Evolutionary conservation across 208 protist species (phyloP).

Genomic region (Porcisia deanei): DNA sequence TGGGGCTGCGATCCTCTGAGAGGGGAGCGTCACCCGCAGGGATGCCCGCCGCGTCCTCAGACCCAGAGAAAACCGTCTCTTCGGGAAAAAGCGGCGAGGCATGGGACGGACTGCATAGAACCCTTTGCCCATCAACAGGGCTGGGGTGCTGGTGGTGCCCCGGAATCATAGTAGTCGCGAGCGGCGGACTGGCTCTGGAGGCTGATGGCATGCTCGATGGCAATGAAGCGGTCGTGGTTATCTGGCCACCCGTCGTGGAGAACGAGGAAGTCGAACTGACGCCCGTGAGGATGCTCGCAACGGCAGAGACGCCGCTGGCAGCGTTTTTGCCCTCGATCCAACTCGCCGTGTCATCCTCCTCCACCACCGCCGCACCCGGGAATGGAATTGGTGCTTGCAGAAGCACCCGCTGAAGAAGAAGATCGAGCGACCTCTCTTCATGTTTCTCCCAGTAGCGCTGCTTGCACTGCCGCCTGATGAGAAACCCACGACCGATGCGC

Average conservation of each 20-base stretch:
- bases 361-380: no score
- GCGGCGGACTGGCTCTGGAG: background rate
- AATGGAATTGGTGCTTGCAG: background rate
- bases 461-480: slow-evolving; percentile 14
- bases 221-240: background rate
- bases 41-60: background rate
- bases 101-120: background rate
- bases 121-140: background rate
- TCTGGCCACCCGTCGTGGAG: background rate
- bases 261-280: background rate
- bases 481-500: slow-evolving; percentile 36
- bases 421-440: slow-evolving; percentile 30
- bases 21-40: background rate
- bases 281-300: background rate
- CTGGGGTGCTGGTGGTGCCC: background rate
- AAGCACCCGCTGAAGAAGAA: slow-evolving; percentile 24
- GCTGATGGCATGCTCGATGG: background rate
- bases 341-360: background rate
- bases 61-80: background rate
- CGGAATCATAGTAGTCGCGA: background rate
- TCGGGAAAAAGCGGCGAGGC: background rate
- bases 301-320: background rate
- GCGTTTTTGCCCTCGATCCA: background rate
- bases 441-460: slow-evolving; percentile 6
- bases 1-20: background rate